A percentile compares a stretch with the other conserved stretches of the same genome.
Evolutionary conservation across 2,329 filamentous ascomycete genomes (phyloP).

Genomic region (Cladosporium velox): DNA sequence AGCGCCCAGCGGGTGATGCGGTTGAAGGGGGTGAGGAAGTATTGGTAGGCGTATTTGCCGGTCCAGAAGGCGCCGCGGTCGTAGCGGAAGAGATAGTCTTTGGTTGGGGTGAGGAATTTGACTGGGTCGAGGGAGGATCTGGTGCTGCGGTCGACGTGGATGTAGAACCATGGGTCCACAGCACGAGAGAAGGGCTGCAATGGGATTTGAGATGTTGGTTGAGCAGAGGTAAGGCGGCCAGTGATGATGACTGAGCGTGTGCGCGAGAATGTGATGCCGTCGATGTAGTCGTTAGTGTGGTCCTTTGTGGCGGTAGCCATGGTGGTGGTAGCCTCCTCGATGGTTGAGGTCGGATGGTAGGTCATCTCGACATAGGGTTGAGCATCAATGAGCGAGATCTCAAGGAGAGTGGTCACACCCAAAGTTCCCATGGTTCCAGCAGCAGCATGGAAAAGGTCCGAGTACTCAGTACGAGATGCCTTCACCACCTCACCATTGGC

Average conservation of each 20-base stretch:
- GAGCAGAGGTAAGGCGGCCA: slow-evolving; percentile 42
- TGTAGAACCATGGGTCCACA: slow-evolving; percentile 55
- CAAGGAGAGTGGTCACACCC: slow-evolving; percentile 63
- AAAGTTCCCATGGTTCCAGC: slow-evolving; percentile 67
- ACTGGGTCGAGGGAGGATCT: slow-evolving; percentile 40
- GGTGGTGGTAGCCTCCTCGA: slow-evolving; percentile 46
- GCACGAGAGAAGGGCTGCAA: slow-evolving; percentile 43
- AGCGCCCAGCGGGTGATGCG: slow-evolving; percentile 59
- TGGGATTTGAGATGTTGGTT: slow-evolving; percentile 19
- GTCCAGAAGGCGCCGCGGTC: slow-evolving; percentile 70
- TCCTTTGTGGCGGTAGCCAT: slow-evolving; percentile 42
- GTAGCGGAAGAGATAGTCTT: slow-evolving; percentile 71
- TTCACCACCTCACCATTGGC: slow-evolving; percentile 59
- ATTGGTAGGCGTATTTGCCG: slow-evolving; percentile 61
- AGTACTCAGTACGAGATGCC: slow-evolving; percentile 56
- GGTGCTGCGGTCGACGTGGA: slow-evolving; percentile 39
- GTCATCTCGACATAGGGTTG: slow-evolving; percentile 53
- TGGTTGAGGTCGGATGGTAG: slow-evolving; percentile 47
- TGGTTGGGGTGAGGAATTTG: slow-evolving; percentile 50
- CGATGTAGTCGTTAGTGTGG: slow-evolving; percentile 48
- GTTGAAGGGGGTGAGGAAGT: slow-evolving; percentile 64
- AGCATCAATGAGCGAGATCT: slow-evolving; percentile 50
- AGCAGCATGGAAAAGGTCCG: slow-evolving; percentile 65
- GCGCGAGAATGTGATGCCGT: slow-evolving; percentile 53
- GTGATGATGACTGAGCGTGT: slow-evolving; percentile 47